These are phyloP conservation scores for Salix dunnii DNA, from an alignment of 345 rosid species.

Conservation along the genomic window DNA sequence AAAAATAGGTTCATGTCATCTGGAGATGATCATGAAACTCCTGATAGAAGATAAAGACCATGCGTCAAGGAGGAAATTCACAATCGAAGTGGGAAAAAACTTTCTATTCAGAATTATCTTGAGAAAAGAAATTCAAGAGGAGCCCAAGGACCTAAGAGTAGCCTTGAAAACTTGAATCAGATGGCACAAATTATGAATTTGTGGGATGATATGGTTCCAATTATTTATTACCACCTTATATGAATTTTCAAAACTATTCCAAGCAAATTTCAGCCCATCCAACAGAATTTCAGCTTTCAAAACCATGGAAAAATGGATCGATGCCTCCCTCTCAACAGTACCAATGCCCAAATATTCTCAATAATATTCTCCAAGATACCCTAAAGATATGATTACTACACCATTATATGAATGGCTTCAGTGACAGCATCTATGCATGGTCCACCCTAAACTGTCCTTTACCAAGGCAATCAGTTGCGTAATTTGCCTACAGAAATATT, in stretches of 20 bases:
- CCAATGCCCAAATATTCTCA: background rate
- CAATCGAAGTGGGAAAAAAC: too few relatives aligned
- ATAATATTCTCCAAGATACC: background rate
- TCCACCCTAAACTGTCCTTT: conserved; percentile 5
- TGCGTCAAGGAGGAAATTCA: too few relatives aligned
- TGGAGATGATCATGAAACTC: background rate
- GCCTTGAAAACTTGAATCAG: background rate
- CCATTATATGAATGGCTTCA: background rate
- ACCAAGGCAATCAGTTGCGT: background rate
- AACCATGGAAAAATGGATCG: background rate
- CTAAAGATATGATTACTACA: background rate
- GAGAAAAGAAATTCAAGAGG: background rate
- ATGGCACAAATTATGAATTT: background rate
- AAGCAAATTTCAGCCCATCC: too few relatives aligned
- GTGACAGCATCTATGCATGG: background rate
- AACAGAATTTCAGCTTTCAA: background rate
- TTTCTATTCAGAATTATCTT: background rate
- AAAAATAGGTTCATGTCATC: background rate
- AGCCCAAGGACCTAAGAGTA: background rate
- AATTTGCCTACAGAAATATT: conserved; percentile 23
- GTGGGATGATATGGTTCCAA: background rate
- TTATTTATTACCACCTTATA: background rate
- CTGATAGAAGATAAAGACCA: too few relatives aligned
- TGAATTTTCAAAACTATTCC: background rate
- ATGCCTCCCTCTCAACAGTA: background rate